Conservation (phyloP, 2,329 filamentous ascomycete species). For the Xylaria sp. region DNA sequence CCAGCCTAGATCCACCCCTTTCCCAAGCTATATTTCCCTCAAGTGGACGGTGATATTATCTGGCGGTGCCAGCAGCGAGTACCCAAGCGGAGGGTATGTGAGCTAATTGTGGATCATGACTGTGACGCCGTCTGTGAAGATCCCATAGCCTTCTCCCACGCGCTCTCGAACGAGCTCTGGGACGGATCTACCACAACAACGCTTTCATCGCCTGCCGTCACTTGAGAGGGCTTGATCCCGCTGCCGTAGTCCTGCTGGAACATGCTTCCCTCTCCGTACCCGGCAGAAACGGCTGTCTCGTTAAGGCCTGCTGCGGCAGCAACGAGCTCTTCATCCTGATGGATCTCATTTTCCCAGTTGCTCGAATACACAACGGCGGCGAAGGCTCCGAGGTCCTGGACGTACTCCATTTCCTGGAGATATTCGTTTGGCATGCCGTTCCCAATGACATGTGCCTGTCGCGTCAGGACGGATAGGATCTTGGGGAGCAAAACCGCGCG, state of each 20-base stretch:
- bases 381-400: slow-evolving; percentile 82
- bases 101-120: slow-evolving; percentile 2
- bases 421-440: slow-evolving; percentile 79
- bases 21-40: background rate
- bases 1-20: background rate
- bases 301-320: slow-evolving; percentile 37
- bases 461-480: slow-evolving; percentile 87
- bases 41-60: background rate
- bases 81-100: background rate
- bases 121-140: slow-evolving; percentile 32
- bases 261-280: slow-evolving; percentile 18
- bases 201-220: slow-evolving; percentile 33
- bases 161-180: slow-evolving; percentile 69
- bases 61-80: background rate
- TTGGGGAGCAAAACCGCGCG: slow-evolving; percentile 75
- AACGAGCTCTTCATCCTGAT: slow-evolving; percentile 55
- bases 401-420: slow-evolving; percentile 78
- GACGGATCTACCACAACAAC: slow-evolving; percentile 60
- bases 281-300: slow-evolving; percentile 29
- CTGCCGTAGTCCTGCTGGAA: slow-evolving; percentile 37
- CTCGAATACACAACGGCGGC: slow-evolving; percentile 88
- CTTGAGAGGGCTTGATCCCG: slow-evolving; percentile 9
- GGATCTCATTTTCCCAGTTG: slow-evolving; percentile 79
- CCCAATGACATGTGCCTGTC: slow-evolving; percentile 90
- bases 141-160: slow-evolving; percentile 73